Conservation (phyloP, 441 rosid genomes). For the Kokia cookei region DNA sequence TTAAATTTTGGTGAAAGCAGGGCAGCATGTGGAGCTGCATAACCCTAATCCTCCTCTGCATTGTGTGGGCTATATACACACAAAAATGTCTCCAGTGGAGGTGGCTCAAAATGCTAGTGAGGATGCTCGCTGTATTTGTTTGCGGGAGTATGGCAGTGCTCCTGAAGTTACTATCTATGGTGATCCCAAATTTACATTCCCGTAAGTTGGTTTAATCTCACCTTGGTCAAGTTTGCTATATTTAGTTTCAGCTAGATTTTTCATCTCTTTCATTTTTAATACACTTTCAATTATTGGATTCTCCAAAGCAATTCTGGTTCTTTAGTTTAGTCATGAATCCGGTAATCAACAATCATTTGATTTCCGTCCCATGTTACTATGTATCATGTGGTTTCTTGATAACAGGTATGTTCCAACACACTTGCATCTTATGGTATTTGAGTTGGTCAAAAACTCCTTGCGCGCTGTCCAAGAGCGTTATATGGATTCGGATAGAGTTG, state of each 20-base stretch:
- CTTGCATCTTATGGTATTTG: conserved; percentile 92
- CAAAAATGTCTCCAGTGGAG: conserved; percentile 91
- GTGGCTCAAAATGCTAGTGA: conserved; percentile 84
- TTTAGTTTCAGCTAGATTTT: not conserved
- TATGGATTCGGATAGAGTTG: conserved; percentile 71
- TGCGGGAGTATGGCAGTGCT: conserved; percentile 84
- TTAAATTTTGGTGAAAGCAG: conserved; percentile 41
- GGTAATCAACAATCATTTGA: not conserved
- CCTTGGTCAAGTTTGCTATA: not conserved
- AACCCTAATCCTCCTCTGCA: conserved; percentile 86
- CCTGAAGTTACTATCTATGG: conserved; percentile 78
- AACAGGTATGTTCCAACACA: conserved; percentile 85
- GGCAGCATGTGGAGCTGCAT: conserved; percentile 98
- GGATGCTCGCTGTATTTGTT: conserved; percentile 82
- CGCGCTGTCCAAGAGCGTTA: conserved; percentile 91
- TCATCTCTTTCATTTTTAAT: not conserved
- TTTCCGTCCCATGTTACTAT: conserved; percentile 2
- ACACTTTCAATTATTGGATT: not conserved
- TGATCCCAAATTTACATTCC: conserved; percentile 86
- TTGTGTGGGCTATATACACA: conserved; percentile 81
- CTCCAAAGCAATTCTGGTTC: not conserved
- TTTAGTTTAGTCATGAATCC: not conserved
- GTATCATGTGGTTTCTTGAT: conserved; percentile 5
- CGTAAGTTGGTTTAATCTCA: conserved; percentile 46
- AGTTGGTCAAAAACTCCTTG: conserved; percentile 96